Base-by-base conservation (phyloP, 139 green algal species). In the Closterium sp. region DNA sequence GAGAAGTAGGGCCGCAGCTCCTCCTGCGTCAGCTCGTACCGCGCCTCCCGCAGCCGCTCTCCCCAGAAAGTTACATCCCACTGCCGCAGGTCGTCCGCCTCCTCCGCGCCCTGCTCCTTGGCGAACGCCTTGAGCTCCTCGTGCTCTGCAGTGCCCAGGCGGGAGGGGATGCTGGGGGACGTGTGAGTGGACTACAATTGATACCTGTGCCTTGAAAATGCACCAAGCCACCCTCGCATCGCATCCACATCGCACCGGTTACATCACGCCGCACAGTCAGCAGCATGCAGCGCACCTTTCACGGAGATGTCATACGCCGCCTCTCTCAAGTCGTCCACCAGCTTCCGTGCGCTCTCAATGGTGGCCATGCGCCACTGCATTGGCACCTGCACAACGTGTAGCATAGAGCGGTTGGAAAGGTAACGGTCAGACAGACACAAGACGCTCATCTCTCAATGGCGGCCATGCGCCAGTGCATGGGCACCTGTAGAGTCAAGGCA, bases 11-110 rank as follows among this genome's bases (percentile, higher is more conserved):
- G 98, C 16, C 97, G 23, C 69, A 84, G 69, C 23, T 84, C 69
- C 69, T 84, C 69, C 69, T 84, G 69, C 69, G 36, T 98, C 87
- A 99, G 95, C 88, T 96, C 91, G 88, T 93, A 96, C 86, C 94
- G 91, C 1, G 86, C 90, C 84, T 95, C 94, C 5, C 94, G 93
- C 95, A 99, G 94, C 3, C 97, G 94, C 96, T 99, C 97, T 2
- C 95, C 96, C 97, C 97, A 99, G 95, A 96, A 99, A 33, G 93
- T 93, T 0, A 98, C 87, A 89, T 99, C 98, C 97, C 97, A 99
- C 36, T 97, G 95, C 89, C 85, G 84, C 31, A 95, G 36, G 19
- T 94, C 92, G 28, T 87, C 23, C 19, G 38, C 85, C 32, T 91
- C 91, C 43, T 32, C 32, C 30, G 33, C 85, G 19, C 90, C 94